Evolutionary conservation across 2,329 filamentous ascomycete genomes (phyloP), one percentile per base, ranked within the genome.

Genomic region (Aspergillus neotritici): DNA sequence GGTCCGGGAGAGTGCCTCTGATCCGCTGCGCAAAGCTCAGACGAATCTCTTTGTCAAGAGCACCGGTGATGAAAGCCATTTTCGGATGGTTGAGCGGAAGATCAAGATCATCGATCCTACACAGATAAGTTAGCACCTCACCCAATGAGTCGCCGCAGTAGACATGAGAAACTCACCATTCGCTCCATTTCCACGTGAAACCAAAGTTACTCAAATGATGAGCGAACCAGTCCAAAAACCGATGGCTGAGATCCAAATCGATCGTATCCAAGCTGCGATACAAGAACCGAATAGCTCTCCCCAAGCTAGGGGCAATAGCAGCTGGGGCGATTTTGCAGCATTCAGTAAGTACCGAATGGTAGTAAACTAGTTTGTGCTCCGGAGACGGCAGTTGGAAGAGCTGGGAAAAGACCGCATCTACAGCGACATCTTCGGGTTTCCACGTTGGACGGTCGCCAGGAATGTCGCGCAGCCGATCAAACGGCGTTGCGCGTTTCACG

Each of bases 171-270:
- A 68, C 74, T 56, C 66, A 80, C 93, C 93, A 98, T 70, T 98
- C 93, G 12, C 86, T 84, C 93, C 93, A 98, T 69, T 97, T 97
- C 93, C 93, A 98, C 8, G 93, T 93, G 64, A 97, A 98, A 41
- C 94, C 93, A 63, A 98, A 98, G 71, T 98, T 98, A 70, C 90
- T 96, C 53, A 98, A 72, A 71, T 98, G 93, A 65, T 98, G 93
- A 13, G 91, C 80, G 62, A 98, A 98, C 93, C 93, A 98, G 64
- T 97, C 91, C 62, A 95, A 75, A 69, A 97, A 97, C 17, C 93
- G 81, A 58, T 90, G 85, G 43, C 75, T 78, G 34, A 98, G 72
- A 67, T 97, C 90, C 37, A 96, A 74, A 60, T 98, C 93, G 74
- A 97, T 82, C 2, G 77, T 79, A 46, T 88, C 83, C 8, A 87